phyloP scores from a whole-genome alignment of 176 grass and related monocot species.

The Tillandsia leiboldiana region DNA sequence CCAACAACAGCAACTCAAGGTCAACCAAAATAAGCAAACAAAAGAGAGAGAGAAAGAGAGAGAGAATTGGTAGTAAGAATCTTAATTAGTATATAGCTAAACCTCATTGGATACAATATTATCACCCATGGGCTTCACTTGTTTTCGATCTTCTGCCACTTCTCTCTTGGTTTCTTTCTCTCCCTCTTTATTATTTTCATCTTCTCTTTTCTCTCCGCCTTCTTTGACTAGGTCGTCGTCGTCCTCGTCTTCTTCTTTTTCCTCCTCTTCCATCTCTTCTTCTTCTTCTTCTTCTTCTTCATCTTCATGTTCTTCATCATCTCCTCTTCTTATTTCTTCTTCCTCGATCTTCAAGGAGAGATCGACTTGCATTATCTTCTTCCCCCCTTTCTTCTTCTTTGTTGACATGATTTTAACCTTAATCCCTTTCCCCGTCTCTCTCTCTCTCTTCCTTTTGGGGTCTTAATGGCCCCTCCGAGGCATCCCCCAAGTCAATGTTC shows the following conservation, averaged over 20 bases:
- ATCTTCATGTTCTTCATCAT: neutral
- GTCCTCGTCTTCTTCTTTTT: slow-evolving; percentile 4
- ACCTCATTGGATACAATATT: neutral
- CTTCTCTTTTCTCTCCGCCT: slow-evolving; percentile 33
- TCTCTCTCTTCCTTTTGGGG: slow-evolving; percentile 30
- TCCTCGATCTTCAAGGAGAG: slow-evolving; percentile 42
- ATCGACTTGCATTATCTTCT: slow-evolving; percentile 39
- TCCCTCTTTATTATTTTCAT: neutral
- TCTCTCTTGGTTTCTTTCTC: slow-evolving; percentile 22
- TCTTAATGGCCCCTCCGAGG: slow-evolving; percentile 53
- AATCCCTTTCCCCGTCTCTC: neutral
- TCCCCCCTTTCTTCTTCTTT: slow-evolving; percentile 48
- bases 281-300: neutral
- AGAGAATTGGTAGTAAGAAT: neutral
- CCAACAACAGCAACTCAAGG: neutral
- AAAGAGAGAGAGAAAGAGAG: neutral
- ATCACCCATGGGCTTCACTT: slow-evolving; percentile 25
- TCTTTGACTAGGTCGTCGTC: slow-evolving; percentile 34
- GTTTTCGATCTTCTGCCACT: slow-evolving; percentile 6
- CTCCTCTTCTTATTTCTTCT: slow-evolving; percentile 7
- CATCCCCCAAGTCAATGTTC: slow-evolving; percentile 75
- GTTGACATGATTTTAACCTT: slow-evolving; percentile 31
- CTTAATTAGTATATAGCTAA: too few relatives aligned
- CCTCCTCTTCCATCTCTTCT: slow-evolving; percentile 10
- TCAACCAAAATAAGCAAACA: neutral